Conservation (phyloP, 768 basidiomycete species). For the Suillus subaureus region DNA sequence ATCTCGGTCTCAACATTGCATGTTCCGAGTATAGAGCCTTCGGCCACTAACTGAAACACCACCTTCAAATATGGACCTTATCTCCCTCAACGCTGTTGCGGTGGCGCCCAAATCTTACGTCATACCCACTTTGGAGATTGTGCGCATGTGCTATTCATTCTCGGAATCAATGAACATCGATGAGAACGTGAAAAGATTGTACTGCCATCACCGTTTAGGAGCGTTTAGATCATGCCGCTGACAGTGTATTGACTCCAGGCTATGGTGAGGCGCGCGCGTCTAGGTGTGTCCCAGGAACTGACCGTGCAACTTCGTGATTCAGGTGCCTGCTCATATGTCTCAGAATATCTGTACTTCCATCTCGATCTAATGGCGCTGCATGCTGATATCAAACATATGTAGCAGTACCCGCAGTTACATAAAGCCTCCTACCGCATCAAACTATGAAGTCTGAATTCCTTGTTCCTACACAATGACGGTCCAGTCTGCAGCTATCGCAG, state of each 20-base stretch:
- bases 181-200: not conserved
- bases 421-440: not conserved
- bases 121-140: no score
- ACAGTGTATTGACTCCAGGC: not conserved
- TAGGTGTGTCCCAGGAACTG: not conserved
- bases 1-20: no score
- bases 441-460: not conserved
- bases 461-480: conserved; percentile 23
- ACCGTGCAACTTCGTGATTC: not conserved
- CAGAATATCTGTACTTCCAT: not conserved
- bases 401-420: conserved; percentile 1
- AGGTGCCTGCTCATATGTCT: not conserved
- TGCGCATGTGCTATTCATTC: not conserved
- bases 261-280: not conserved
- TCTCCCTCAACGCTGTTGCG: not conserved
- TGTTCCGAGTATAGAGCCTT: no score
- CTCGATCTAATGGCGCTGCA: not conserved
- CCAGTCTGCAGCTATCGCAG: conserved; percentile 20
- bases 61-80: not conserved
- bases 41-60: not conserved
- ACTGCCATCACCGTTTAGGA: not conserved
- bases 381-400: not conserved
- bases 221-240: not conserved
- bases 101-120: not conserved
- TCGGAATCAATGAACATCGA: not conserved